Evolutionary conservation across 176 grass and related monocot genomes (phyloP), one percentile per base, ranked within the genome.

Genomic region (Canna indica): DNA sequence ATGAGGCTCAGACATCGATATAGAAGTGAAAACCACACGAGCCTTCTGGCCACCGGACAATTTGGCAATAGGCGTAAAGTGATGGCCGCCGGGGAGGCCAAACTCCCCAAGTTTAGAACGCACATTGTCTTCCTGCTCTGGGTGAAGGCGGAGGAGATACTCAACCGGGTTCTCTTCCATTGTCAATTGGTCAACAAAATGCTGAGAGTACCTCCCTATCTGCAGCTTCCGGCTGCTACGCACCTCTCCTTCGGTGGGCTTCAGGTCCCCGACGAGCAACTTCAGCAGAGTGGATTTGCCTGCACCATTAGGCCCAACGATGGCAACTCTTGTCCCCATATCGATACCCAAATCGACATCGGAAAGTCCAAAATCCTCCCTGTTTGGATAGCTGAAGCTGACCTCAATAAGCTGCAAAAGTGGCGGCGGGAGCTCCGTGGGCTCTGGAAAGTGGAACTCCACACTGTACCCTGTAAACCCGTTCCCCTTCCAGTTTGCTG

Each of bases 101-200:
- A 92, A 97, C 34, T 97, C 92, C 32, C 93, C 93, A 71, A 97
- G 87, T 68, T 92, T 97, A 5, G 84, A 86, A 20, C 93, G 88
- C 45, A 97, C 93, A 73, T 0, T 84, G 73, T 89, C 93, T 77
- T 92, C 93, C 76, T 92, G 93, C 30, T 97, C 93, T 34, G 93
- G 93, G 63, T 97, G 93, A 69, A 97, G 78, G 18, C 88, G 83
- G 20, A 97, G 82, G 60, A 97, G 77, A 74, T 97, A 97, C 70
- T 91, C 86, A 92, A 97, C 93, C 0, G 93, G 79, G 77, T 87
- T 97, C 83, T 97, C 93, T 72, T 97, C 89, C 94, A 97, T 97
- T 46, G 68, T 97, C 82, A 92, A 69, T 18, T 92, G 76, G 80
- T 92, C 94, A 77, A 97, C 89, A 72, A 97, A 97, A 79, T 97